Conservation (phyloP, 257 asterid species). For the Ehretia macrophylla region DNA sequence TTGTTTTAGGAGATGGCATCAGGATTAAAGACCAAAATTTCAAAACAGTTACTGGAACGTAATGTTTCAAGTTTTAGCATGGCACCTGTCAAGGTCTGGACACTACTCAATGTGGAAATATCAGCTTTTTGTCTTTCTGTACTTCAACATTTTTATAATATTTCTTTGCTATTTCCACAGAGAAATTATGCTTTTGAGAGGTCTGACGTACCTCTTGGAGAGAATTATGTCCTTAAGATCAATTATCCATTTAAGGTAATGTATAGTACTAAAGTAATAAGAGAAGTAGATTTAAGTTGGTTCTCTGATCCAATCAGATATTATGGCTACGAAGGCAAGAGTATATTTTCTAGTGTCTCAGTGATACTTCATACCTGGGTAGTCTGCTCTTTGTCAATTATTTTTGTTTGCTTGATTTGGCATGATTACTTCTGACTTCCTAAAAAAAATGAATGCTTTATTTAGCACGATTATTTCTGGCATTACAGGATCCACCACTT, state of each 20-base stretch:
- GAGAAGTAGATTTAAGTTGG: background rate
- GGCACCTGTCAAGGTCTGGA: slow-evolving; percentile 85
- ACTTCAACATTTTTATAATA: slow-evolving; percentile 7
- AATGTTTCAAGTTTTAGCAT: slow-evolving; percentile 73
- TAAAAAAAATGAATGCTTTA: background rate
- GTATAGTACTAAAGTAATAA: background rate
- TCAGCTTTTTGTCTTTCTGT: slow-evolving; percentile 4
- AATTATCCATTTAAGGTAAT: slow-evolving; percentile 82
- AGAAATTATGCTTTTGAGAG: slow-evolving; percentile 95
- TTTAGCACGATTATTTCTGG: slow-evolving; percentile 16
- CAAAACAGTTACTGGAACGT: slow-evolving; percentile 47
- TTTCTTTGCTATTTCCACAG: slow-evolving; percentile 31
- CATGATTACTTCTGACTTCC: background rate
- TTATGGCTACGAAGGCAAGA: too few relatives aligned
- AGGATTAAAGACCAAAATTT: slow-evolving; percentile 65
- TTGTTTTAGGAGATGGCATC: slow-evolving; percentile 69
- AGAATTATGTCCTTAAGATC: slow-evolving; percentile 78
- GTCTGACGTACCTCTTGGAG: slow-evolving; percentile 78
- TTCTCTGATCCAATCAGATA: background rate
- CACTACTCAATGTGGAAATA: slow-evolving; percentile 13
- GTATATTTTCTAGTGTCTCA: too few relatives aligned
- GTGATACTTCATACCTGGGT: background rate
- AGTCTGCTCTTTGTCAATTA: background rate
- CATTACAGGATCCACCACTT: slow-evolving; percentile 71
- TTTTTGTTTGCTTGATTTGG: background rate